phyloP scores from a whole-genome alignment of 352 stramenopile genomes.

The Phytopythium kandeliae region DNA sequence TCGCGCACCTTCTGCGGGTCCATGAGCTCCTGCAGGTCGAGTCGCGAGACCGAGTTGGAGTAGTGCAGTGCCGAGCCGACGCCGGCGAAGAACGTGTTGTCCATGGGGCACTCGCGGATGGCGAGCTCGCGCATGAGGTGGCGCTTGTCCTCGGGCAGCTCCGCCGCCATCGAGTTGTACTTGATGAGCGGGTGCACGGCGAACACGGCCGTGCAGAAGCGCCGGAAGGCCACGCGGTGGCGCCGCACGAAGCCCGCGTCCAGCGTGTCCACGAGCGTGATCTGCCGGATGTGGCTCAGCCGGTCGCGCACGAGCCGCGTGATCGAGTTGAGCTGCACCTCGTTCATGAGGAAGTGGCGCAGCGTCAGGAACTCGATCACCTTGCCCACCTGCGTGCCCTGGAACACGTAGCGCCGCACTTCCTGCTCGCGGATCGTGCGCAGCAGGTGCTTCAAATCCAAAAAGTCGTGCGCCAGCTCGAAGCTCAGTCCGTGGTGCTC shows the following conservation, averaged over 20 bases:
- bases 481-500: conserved; percentile 50
- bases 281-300: conserved; percentile 36
- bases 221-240: conserved; percentile 37
- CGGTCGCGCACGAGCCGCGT: conserved; percentile 30
- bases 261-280: conserved; percentile 40
- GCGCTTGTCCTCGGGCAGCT: conserved; percentile 32
- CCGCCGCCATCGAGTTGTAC: conserved; percentile 42
- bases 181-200: conserved; percentile 42
- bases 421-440: conserved; percentile 43
- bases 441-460: conserved; percentile 42
- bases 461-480: conserved; percentile 41
- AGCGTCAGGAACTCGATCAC: conserved; percentile 54
- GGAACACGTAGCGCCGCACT: conserved; percentile 40
- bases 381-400: conserved; percentile 47
- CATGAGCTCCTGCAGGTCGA: conserved; percentile 46
- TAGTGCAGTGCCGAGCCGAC: conserved; percentile 53
- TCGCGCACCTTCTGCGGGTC: conserved; percentile 27
- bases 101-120: conserved; percentile 39
- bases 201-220: conserved; percentile 39
- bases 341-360: conserved; percentile 36
- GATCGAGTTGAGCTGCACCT: conserved; percentile 37
- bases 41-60: conserved; percentile 40
- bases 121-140: conserved; percentile 34
- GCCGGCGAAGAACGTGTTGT: conserved; percentile 45
- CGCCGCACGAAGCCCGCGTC: conserved; percentile 33